Evolutionary conservation across 495 filamentous ascomycete species (phyloP).

Genomic region (Clohesyomyces aquaticus): DNA sequence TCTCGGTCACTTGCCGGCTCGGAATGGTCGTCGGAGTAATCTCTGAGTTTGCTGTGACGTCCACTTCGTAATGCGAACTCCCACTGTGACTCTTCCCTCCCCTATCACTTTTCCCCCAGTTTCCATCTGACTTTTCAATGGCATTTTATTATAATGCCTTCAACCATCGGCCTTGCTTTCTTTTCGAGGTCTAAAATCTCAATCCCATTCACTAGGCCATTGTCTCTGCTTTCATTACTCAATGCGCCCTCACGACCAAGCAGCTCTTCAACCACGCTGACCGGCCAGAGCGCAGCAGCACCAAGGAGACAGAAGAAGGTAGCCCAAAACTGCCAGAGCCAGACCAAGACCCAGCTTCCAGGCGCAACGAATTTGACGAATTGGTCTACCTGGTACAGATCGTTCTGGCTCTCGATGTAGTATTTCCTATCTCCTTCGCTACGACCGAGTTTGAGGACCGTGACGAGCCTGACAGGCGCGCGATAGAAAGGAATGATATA

Average conservation of each 20-base stretch:
- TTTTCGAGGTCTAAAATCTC: conserved; percentile 21
- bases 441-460: conserved; percentile 65
- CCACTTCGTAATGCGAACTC: too few relatives aligned
- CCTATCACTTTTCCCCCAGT: too few relatives aligned
- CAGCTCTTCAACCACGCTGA: conserved; percentile 41
- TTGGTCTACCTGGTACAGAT: conserved; percentile 80
- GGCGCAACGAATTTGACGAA: conserved; percentile 67
- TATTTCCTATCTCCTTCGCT: conserved; percentile 52
- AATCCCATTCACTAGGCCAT: conserved; percentile 10
- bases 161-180: conserved; percentile 5
- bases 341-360: conserved; percentile 55
- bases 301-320: conserved; percentile 66
- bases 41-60: too few relatives aligned
- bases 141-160: too few relatives aligned
- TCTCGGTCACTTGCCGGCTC: too few relatives aligned
- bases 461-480: conserved; percentile 69
- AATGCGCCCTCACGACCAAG: neutral
- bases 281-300: conserved; percentile 56
- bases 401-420: conserved; percentile 75
- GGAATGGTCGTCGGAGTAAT: too few relatives aligned
- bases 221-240: neutral
- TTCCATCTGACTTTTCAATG: too few relatives aligned
- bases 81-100: too few relatives aligned
- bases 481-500: conserved; percentile 76
- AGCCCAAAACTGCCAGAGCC: conserved; percentile 63